Evolutionary conservation across 805 yeast genomes (phyloP).

Genomic region (Cephaloascus fragrans): DNA sequence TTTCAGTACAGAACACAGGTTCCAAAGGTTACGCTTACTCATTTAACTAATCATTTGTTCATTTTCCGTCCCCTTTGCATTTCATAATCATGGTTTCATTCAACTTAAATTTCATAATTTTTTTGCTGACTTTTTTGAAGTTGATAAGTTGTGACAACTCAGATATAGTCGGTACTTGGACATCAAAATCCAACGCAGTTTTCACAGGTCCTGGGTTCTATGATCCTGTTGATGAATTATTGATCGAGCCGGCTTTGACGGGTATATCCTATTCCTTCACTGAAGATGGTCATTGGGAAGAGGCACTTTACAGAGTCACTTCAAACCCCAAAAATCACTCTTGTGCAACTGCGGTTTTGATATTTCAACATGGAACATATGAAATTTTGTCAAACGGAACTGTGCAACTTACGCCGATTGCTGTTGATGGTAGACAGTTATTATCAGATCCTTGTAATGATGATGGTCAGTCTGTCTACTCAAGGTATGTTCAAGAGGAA

Average conservation of each 20-base stretch:
- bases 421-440: slow-evolving; percentile 88
- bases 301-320: slow-evolving; percentile 74
- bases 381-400: slow-evolving; percentile 55
- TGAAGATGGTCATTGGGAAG: slow-evolving; percentile 83
- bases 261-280: slow-evolving; percentile 93
- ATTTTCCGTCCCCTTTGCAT: too few relatives aligned
- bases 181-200: slow-evolving; percentile 86
- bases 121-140: too few relatives aligned
- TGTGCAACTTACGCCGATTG: slow-evolving; percentile 59
- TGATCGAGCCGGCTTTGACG: slow-evolving; percentile 92
- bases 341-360: slow-evolving; percentile 77
- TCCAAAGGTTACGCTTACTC: too few relatives aligned
- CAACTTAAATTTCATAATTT: too few relatives aligned
- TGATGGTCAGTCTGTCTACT: slow-evolving; percentile 48
- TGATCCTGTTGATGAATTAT: slow-evolving; percentile 91
- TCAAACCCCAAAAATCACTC: slow-evolving; percentile 65
- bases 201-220: slow-evolving; percentile 95
- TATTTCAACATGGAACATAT: slow-evolving; percentile 86
- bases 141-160: too few relatives aligned
- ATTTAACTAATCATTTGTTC: too few relatives aligned
- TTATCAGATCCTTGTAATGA: slow-evolving; percentile 81
- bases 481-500: slow-evolving; percentile 64
- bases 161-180: slow-evolving; percentile 83
- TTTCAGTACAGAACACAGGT: too few relatives aligned
- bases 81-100: too few relatives aligned